Percentiles rank a stretch among this genome's conserved stretches.
These are phyloP conservation scores for Auricularia auricula-judae DNA, from an alignment of 768 basidiomycete species.

Conservation along the genomic window DNA sequence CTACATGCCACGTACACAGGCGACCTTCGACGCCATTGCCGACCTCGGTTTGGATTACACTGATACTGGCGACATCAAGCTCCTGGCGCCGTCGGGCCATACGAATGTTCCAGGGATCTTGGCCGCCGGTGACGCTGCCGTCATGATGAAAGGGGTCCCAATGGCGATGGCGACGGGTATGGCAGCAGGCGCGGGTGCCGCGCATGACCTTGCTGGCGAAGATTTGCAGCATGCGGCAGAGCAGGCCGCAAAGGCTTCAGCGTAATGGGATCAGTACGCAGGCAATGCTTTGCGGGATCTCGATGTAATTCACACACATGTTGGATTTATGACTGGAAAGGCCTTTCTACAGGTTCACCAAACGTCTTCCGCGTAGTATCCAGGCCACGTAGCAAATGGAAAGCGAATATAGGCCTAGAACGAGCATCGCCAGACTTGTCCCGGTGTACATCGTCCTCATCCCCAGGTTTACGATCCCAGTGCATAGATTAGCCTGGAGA, in stretches of 20 bases:
- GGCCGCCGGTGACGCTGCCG: background rate
- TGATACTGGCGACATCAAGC: background rate
- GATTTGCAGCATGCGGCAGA: background rate
- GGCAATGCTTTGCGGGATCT: no score
- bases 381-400: constrained; percentile 55
- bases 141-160: background rate
- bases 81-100: background rate
- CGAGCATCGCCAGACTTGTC: constrained; percentile 42
- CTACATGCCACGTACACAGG: background rate
- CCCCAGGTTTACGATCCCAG: constrained; percentile 73
- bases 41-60: background rate
- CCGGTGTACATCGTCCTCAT: constrained; percentile 73
- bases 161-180: background rate
- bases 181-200: background rate
- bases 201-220: background rate
- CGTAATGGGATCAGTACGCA: no score
- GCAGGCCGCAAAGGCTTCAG: no score
- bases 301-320: no score
- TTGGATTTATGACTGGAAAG: background rate
- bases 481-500: constrained; percentile 72
- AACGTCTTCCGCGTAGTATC: constrained; percentile 27
- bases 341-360: constrained; percentile 21
- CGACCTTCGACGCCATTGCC: background rate
- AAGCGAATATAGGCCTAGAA: constrained; percentile 52
- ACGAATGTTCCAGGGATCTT: background rate